Percentiles rank a stretch among this genome's conserved stretches.
Conservation (phyloP, 768 basidiomycete species). For the Calocybe gangraenosa region DNA sequence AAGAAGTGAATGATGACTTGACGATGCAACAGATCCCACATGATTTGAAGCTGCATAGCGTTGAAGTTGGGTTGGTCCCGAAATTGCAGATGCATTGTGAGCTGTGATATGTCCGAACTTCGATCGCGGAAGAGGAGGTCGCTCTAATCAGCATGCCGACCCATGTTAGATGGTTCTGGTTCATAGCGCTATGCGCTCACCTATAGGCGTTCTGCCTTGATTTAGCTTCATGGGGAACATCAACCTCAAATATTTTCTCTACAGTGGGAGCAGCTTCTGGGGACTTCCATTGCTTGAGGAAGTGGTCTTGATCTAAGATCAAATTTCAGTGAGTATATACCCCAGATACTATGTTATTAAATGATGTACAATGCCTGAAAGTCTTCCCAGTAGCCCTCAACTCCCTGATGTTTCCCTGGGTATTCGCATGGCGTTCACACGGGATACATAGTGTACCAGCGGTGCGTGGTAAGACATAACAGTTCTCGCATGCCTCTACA, state of each 20-base stretch:
- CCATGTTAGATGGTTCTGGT: background rate
- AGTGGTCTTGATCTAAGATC: slow-evolving; percentile 40
- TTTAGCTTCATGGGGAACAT: slow-evolving; percentile 36
- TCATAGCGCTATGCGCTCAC: slow-evolving; percentile 25
- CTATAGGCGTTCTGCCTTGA: slow-evolving; percentile 44
- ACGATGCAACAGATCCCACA: slow-evolving; percentile 63
- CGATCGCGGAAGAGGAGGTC: slow-evolving; percentile 32
- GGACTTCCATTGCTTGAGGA: slow-evolving; percentile 54
- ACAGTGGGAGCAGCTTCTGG: slow-evolving; percentile 33
- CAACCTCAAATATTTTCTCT: slow-evolving; percentile 55
- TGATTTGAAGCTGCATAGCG: slow-evolving; percentile 53
- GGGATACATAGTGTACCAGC: slow-evolving; percentile 43
- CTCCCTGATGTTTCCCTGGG: slow-evolving; percentile 43
- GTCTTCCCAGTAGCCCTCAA: slow-evolving; percentile 39
- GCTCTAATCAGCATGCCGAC: slow-evolving; percentile 20
- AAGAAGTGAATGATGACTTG: slow-evolving; percentile 50
- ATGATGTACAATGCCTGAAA: slow-evolving; percentile 48
- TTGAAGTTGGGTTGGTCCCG: slow-evolving; percentile 48
- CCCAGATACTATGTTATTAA: slow-evolving; percentile 7
- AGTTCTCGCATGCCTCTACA: slow-evolving; percentile 46
- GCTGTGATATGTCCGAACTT: slow-evolving; percentile 59
- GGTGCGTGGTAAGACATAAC: slow-evolving; percentile 41
- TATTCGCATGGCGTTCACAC: slow-evolving; percentile 43
- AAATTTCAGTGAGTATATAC: slow-evolving; percentile 8
- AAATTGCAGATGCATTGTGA: slow-evolving; percentile 68